Evolutionary conservation across 2,329 filamentous ascomycete genomes (phyloP), one percentile per base, ranked within the genome.

Genomic region (Aspergillus sclerotialis): DNA sequence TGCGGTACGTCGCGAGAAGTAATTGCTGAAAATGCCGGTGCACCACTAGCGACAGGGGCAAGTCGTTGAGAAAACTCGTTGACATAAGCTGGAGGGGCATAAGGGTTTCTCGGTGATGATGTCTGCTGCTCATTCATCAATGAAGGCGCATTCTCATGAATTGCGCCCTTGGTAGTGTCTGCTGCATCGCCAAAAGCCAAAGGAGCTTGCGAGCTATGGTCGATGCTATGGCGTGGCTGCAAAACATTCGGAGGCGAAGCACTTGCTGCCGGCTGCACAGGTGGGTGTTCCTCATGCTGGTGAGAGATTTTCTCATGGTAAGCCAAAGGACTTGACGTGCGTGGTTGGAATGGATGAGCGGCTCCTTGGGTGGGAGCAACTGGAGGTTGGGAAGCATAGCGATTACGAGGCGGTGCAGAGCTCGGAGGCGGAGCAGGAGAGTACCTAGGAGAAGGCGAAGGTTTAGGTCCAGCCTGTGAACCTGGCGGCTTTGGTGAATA

Each of bases 291-390:
- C 10, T 46, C 39, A 13, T 35, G 28, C 27, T 55, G 55, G 32
- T 61, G 60, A 5, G 54, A 57, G 19, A 46, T 43, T 35, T 59
- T 63, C 31, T 62, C 59, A 35, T 67, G 72, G 32, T 72, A 70
- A 19, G 76, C 76, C 11, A 81, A 62, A 11, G 77, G 77, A 53
- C 77, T 80, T n/a, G 76, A 80, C 5, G 76, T 80, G 36, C 77
- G 68, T 12, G 77, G 77, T 27, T 76, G 73, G 53, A 79, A 80
- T 4, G 72, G 66, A 40, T 76, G 64, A 10, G 60, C 48, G 19
- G 40, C 42, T 8, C 42, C 39, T 24, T 52, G 49, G 4, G 52
- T 44, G 31, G 52, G 49, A 14, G 51, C 44, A 31, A 40, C 43
- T 19, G 55, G 36, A 11, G 55, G 61, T 42, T 55, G 66, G 14